These are phyloP conservation scores for Exophiala viscosa DNA, from an alignment of 2,329 filamentous ascomycete species.

Conservation along the genomic window DNA sequence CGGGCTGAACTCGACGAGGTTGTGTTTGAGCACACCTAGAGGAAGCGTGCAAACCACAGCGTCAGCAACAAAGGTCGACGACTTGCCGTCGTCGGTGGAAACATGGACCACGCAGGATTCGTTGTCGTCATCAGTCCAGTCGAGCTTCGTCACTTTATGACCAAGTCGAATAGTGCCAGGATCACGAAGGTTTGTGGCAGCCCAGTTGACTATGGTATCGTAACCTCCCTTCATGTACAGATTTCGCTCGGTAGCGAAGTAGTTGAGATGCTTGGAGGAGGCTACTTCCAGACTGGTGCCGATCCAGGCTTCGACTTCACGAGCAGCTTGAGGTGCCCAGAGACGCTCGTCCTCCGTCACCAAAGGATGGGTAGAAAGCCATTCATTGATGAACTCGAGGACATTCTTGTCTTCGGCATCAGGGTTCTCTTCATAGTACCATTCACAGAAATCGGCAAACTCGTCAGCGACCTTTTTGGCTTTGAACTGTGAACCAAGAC, in stretches of 20 bases:
- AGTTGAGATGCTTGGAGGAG: slow-evolving; percentile 42
- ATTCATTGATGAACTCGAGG: slow-evolving; percentile 40
- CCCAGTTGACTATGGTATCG: slow-evolving; percentile 43
- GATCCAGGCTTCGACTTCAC: slow-evolving; percentile 45
- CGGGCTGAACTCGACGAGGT: slow-evolving; percentile 40
- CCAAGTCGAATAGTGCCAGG: slow-evolving; percentile 38
- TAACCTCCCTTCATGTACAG: slow-evolving; percentile 48
- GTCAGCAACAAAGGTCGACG: slow-evolving; percentile 32
- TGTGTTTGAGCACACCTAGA: slow-evolving; percentile 39
- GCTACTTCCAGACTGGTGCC: slow-evolving; percentile 42
- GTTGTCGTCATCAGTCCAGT: slow-evolving; percentile 36
- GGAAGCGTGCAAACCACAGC: slow-evolving; percentile 41
- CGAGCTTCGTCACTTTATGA: slow-evolving; percentile 38
- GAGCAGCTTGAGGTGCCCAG: slow-evolving; percentile 44
- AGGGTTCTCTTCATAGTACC: slow-evolving; percentile 41
- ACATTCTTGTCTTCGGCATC: slow-evolving; percentile 41
- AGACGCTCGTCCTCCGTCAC: slow-evolving; percentile 42
- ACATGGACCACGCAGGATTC: slow-evolving; percentile 24
- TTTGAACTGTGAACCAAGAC: slow-evolving; percentile 44
- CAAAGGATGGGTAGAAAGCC: slow-evolving; percentile 40
- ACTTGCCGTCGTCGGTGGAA: slow-evolving; percentile 21
- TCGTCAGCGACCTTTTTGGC: slow-evolving; percentile 47
- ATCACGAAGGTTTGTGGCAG: slow-evolving; percentile 36
- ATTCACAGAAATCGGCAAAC: slow-evolving; percentile 42
- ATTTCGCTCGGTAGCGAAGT: slow-evolving; percentile 44